Conservation (phyloP, 208 protist genomes). For the Acanthamoeba triangularis region DNA sequence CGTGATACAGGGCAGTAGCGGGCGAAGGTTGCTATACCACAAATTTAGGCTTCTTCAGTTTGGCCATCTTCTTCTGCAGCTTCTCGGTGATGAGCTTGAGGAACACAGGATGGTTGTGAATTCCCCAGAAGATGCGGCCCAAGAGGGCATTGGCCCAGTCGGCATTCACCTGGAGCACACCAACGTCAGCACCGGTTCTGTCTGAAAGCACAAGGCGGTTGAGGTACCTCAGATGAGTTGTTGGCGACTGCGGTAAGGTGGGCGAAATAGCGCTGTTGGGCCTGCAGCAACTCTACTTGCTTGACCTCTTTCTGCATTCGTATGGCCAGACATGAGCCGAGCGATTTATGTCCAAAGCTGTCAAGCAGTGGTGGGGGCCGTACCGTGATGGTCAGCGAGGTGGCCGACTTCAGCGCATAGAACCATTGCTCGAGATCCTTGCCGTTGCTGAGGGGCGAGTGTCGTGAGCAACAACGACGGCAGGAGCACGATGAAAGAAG, state of each 20-base stretch:
- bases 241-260: not conserved
- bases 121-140: slow-evolving; percentile 24
- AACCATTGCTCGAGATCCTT: slow-evolving; percentile 49
- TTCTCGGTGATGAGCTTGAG: slow-evolving; percentile 22
- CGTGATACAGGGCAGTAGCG: too few relatives aligned
- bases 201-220: not conserved
- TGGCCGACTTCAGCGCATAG: not conserved
- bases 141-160: slow-evolving; percentile 51
- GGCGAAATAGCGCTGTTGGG: not conserved
- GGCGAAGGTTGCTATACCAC: not conserved
- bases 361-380: not conserved
- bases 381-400: not conserved
- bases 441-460: not conserved
- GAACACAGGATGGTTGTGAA: slow-evolving; percentile 30
- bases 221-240: not conserved
- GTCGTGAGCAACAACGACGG: not conserved
- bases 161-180: not conserved
- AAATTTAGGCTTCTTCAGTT: slow-evolving; percentile 49
- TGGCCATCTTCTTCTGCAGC: slow-evolving; percentile 42
- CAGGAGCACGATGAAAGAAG: not conserved
- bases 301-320: not conserved
- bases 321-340: not conserved
- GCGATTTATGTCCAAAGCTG: not conserved
- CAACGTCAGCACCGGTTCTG: too few relatives aligned
- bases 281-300: not conserved